Evolutionary conservation across 192 early-diverging fungal species (phyloP), one percentile per base, ranked within the genome.

Genomic region (Dimargaris xerosporica): DNA sequence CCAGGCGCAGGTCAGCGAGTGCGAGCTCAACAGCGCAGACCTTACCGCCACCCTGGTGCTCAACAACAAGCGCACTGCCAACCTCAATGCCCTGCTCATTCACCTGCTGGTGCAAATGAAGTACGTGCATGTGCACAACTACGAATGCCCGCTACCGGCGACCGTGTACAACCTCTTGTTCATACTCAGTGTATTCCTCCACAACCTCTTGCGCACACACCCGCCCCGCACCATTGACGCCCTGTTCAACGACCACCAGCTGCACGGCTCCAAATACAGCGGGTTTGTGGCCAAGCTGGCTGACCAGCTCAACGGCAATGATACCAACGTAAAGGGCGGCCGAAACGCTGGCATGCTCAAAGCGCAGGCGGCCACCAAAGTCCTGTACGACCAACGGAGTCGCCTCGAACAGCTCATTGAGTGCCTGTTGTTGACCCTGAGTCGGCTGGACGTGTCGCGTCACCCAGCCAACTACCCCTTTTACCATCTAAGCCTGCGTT

Each of bases 101-200:
- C 58, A 60, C n/a, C 42, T 60, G 16, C 23, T 60, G 41, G 42
- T 60, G n/a, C 58, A 60, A 13, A 60, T 60, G 43, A 26, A 34
- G 13, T 44, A 60, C n/a, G 34, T 60, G n/a, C n/a, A 41, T 26
- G 42, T 34, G 12, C 30, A 21, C n/a, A 21, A 60, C 43, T 60
- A 60, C 58, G 58, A 60, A 16, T 31, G 34, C n/a, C 58, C 58
- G 0, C 16, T 44, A 15, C 43, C 58, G 17, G 34, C n/a, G 16
- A 17, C 43, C n/a, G 41, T 34, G n/a, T 25, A n/a, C 41, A 60
- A 43, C 42, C 12, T 39, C 39, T 34, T 60, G 11, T 60, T 60
- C 42, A 26, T 60, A 26, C 21, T 60, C n/a, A 43, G 5, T 26
- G 12, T 60, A 1, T 43, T 60, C 42, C 26, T 41, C n/a, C 34